Evolutionary conservation across 306 rosid genomes (phyloP).

Genomic region (Inga laurina): DNA sequence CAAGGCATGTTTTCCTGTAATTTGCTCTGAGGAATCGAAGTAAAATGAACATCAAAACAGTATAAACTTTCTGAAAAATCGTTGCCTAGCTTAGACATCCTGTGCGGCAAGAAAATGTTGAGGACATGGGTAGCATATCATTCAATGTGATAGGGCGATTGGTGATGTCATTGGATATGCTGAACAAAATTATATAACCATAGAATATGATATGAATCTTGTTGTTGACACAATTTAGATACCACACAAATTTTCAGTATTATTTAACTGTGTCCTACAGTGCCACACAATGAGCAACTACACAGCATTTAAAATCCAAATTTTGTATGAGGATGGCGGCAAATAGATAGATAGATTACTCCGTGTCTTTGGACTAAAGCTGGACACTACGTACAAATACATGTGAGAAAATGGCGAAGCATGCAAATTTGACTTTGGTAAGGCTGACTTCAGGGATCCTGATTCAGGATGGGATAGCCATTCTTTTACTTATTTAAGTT

Average conservation of each 20-base stretch:
- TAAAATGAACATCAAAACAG: background rate
- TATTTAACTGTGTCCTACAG: too few relatives aligned
- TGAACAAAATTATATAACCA: background rate
- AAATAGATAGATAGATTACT: background rate
- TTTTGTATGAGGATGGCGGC: too few relatives aligned
- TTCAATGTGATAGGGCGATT: background rate
- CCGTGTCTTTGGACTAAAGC: conserved; percentile 45
- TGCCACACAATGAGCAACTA: too few relatives aligned
- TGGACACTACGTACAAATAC: conserved; percentile 42
- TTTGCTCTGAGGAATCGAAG: too few relatives aligned
- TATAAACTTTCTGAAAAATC: background rate
- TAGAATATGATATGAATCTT: background rate
- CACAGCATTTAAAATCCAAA: too few relatives aligned
- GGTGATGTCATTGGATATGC: background rate
- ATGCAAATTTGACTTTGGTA: too few relatives aligned
- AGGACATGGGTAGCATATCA: background rate
- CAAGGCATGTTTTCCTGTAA: background rate
- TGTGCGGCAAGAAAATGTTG: background rate
- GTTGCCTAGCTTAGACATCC: background rate
- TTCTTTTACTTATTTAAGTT: too few relatives aligned
- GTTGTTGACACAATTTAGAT: background rate
- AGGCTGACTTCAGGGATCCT: too few relatives aligned
- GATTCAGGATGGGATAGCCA: too few relatives aligned
- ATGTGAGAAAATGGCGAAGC: conserved; percentile 33
- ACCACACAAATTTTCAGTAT: background rate